phyloP scores from a whole-genome alignment of 163 green algal species.

The Volvox carteri region DNA sequence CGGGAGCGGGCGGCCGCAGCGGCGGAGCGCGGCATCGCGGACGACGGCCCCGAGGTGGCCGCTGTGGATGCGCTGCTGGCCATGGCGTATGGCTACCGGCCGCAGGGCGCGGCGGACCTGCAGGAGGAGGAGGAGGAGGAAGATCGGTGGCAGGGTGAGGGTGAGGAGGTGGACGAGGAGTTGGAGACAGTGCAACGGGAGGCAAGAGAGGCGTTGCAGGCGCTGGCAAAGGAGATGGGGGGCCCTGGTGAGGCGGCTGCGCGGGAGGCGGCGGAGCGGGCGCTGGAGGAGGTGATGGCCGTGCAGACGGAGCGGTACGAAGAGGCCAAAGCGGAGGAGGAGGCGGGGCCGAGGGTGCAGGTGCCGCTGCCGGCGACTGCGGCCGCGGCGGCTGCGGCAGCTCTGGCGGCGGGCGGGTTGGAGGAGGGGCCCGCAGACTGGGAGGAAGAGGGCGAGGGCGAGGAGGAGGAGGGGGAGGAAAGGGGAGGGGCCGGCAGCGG shows the following conservation, averaged over 20 bases:
- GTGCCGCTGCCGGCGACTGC: not conserved
- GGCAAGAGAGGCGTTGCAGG: constrained; percentile 9
- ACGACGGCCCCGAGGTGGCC: constrained; percentile 6
- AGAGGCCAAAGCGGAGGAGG: not conserved
- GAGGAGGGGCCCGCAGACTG: constrained; percentile 3
- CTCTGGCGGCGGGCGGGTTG: not conserved
- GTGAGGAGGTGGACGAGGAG: constrained; percentile 29
- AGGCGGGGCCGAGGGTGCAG: not conserved
- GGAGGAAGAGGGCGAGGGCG: constrained; percentile 16
- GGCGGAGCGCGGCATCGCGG: not conserved
- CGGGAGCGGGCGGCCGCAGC: not conserved
- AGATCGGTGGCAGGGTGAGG: not conserved
- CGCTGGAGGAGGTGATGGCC: not conserved
- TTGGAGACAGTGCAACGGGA: not conserved
- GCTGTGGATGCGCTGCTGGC: constrained; percentile 15
- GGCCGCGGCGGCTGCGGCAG: not conserved
- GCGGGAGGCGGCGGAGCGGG: not conserved
- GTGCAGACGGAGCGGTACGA: not conserved
- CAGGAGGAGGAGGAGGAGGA: not conserved
- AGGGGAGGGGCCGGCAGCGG: no score
- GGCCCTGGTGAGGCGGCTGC: not conserved
- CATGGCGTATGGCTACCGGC: constrained; percentile 9
- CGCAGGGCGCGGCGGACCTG: not conserved
- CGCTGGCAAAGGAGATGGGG: not conserved
- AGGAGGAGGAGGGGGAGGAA: not conserved